phyloP scores from a whole-genome alignment of 2,329 filamentous ascomycete species.

The Chalaropsis ovoidea region DNA sequence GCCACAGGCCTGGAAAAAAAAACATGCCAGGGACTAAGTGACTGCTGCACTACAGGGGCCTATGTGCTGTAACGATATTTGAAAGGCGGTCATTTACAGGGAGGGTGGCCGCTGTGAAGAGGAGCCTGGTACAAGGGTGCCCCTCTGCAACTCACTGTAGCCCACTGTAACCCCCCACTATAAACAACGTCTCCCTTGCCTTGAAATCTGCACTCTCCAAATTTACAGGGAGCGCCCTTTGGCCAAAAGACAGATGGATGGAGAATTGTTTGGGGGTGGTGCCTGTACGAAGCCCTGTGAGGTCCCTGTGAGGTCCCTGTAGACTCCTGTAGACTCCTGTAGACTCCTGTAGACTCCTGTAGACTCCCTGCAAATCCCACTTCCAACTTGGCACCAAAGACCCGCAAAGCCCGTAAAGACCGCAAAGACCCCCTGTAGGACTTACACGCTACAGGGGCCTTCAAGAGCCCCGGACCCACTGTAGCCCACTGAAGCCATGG shows the following conservation, averaged over 20 bases:
- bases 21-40: background rate
- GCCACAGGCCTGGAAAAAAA: background rate
- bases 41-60: too few species aligned
- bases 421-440: background rate
- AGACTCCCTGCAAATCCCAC: background rate
- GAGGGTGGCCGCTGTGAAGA: too few species aligned
- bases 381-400: background rate
- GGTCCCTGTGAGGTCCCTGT: too few species aligned
- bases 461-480: background rate
- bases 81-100: too few species aligned
- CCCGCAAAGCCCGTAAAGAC: too few species aligned
- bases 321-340: background rate
- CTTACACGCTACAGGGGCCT: background rate
- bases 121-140: too few species aligned
- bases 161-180: background rate
- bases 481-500: background rate
- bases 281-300: background rate
- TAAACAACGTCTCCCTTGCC: background rate
- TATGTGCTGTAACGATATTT: background rate
- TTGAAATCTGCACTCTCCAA: background rate
- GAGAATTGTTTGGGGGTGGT: too few species aligned
- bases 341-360: background rate
- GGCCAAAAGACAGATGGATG: too few species aligned
- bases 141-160: too few species aligned
- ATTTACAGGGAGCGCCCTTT: slow-evolving; percentile 4